phyloP scores from a whole-genome alignment of 805 yeast species.

The Starmerella apis region DNA sequence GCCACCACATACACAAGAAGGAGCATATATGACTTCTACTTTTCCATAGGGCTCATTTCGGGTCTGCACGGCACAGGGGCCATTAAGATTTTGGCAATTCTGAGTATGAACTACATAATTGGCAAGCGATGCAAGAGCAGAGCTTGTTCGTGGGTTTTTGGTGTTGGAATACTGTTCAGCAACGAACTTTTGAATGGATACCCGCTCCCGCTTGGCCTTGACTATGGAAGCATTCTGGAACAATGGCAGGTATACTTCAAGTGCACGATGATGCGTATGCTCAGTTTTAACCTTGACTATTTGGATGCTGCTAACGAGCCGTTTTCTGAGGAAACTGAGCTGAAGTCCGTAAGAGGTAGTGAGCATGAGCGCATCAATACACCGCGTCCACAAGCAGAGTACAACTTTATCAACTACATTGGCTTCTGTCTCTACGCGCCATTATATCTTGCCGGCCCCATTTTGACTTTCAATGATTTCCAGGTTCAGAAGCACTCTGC shows the following conservation, averaged over 20 bases:
- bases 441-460: constrained; percentile 88
- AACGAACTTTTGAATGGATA: constrained; percentile 57
- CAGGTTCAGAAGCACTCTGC: constrained; percentile 50
- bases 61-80: constrained; percentile 74
- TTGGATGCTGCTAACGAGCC: constrained; percentile 20
- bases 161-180: constrained; percentile 63
- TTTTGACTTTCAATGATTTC: constrained; percentile 84
- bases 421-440: constrained; percentile 81
- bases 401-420: constrained; percentile 53
- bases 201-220: constrained; percentile 47
- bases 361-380: constrained; percentile 33
- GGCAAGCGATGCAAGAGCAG: constrained; percentile 22
- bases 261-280: constrained; percentile 71
- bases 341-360: constrained; percentile 26
- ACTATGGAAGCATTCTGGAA: constrained; percentile 62
- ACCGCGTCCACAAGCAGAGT: constrained; percentile 51
- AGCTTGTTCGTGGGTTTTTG: constrained; percentile 59
- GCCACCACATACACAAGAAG: constrained; percentile 29
- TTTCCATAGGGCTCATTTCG: constrained; percentile 57
- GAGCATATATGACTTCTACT: constrained; percentile 56
- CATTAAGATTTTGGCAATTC: constrained; percentile 50
- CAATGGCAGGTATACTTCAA: constrained; percentile 97
- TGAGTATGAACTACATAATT: constrained; percentile 44
- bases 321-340: constrained; percentile 32
- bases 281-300: constrained; percentile 76